Conservation (phyloP, 768 basidiomycete genomes). For the Lactifluus volemus region DNA sequence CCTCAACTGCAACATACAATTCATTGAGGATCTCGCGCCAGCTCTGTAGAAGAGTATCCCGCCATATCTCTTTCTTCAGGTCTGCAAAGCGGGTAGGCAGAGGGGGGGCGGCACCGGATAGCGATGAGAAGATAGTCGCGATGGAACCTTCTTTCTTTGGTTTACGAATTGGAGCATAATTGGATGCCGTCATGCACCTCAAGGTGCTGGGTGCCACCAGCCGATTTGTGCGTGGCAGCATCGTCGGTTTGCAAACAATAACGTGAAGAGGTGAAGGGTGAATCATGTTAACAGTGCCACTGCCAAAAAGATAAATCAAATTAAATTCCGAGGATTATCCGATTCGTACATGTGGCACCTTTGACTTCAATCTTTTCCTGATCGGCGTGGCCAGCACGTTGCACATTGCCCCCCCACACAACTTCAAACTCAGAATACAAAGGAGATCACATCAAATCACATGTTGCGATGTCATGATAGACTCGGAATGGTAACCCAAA, state of each 20-base stretch:
- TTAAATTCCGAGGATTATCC: no score
- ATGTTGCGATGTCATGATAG: not conserved
- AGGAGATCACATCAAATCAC: not conserved
- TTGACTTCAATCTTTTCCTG: not conserved
- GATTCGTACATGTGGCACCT: not conserved
- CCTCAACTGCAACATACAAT: slow-evolving; percentile 37
- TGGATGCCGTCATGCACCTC: not conserved
- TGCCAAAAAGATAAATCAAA: no score
- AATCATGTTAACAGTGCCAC: not conserved
- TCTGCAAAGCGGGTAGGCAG: slow-evolving; percentile 51
- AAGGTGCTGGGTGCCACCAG: not conserved
- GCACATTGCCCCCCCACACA: no score
- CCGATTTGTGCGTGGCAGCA: not conserved
- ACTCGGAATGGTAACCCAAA: not conserved
- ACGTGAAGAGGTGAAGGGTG: not conserved
- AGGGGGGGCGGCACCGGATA: slow-evolving; percentile 30
- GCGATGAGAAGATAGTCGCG: slow-evolving; percentile 38
- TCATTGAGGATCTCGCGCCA: slow-evolving; percentile 50
- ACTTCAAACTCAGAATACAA: not conserved
- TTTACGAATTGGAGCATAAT: not conserved
- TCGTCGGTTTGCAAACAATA: not conserved
- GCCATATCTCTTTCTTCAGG: slow-evolving; percentile 49
- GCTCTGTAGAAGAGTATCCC: slow-evolving; percentile 35
- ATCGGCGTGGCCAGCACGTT: slow-evolving; percentile 5
- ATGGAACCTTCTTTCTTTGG: slow-evolving; percentile 34